Evolutionary conservation across 2,329 filamentous ascomycete genomes (phyloP).

Genomic region (Sclerotinia minor): DNA sequence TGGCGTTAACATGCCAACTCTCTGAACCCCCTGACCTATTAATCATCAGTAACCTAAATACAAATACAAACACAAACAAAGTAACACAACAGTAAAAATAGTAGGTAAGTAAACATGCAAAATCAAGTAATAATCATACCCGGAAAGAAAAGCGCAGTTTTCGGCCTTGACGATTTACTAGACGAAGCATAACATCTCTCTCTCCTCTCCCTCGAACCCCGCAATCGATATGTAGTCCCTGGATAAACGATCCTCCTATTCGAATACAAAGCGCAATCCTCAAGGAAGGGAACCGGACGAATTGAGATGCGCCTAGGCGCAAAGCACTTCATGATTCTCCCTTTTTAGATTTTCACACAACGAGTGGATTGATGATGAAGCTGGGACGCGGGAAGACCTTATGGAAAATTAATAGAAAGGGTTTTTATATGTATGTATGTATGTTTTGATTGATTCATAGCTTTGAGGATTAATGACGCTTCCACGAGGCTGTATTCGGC

Average conservation of each 20-base stretch:
- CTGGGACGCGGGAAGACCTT: not conserved
- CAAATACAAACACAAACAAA: not conserved
- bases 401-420: not conserved
- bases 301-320: slow-evolving; percentile 29
- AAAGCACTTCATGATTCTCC: slow-evolving; percentile 36
- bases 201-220: not conserved
- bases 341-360: not conserved
- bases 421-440: too few relatives aligned
- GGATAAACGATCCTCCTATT: not conserved
- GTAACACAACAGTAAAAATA: not conserved
- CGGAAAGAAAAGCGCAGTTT: slow-evolving; percentile 45
- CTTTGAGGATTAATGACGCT: not conserved
- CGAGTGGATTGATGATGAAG: not conserved
- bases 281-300: slow-evolving; percentile 13
- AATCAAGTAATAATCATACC: slow-evolving; percentile 36
- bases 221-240: slow-evolving; percentile 10
- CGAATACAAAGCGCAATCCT: slow-evolving; percentile 22
- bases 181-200: slow-evolving; percentile 12
- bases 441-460: slow-evolving; percentile 5
- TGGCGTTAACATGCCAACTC: slow-evolving; percentile 80
- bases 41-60: slow-evolving; percentile 5
- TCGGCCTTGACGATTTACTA: slow-evolving; percentile 32
- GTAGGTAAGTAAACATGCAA: not conserved
- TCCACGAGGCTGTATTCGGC: slow-evolving; percentile 18
- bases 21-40: slow-evolving; percentile 82